These are phyloP conservation scores for Iris macrosiphon DNA, from an alignment of 106 monocot species.

Conservation along the genomic window DNA sequence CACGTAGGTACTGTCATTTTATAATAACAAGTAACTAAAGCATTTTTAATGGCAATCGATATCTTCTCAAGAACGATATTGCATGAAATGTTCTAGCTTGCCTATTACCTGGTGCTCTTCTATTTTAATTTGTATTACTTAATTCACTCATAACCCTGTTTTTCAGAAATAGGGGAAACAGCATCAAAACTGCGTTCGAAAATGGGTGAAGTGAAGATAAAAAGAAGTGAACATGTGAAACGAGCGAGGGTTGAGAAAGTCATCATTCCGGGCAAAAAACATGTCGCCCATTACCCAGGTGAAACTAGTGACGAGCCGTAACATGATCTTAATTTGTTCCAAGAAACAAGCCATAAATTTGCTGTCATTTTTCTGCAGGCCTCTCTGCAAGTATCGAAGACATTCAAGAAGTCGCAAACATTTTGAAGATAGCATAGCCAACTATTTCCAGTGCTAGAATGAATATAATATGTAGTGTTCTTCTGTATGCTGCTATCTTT, in stretches of 20 bases:
- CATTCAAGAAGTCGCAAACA: slow-evolving; percentile 15
- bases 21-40: no score
- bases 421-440: no score
- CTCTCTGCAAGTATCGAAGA: slow-evolving; percentile 24
- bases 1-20: not conserved
- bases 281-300: not conserved
- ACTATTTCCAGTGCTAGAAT: no score
- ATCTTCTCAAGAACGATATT: not conserved
- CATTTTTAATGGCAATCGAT: not conserved
- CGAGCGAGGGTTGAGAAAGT: not conserved
- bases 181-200: slow-evolving; percentile 27
- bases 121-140: not conserved
- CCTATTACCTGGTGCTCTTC: no score
- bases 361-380: slow-evolving; percentile 8
- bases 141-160: not conserved
- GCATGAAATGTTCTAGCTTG: no score
- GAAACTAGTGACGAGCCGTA: slow-evolving; percentile 4
- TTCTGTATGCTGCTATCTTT: no score
- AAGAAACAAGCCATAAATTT: not conserved
- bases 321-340: not conserved
- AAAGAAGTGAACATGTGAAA: slow-evolving; percentile 1
- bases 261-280: not conserved
- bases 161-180: slow-evolving; percentile 24
- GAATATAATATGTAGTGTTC: no score
- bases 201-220: slow-evolving; percentile 8